Evolutionary conservation across 768 basidiomycete genomes (phyloP).

Genomic region (Ramaria sp.): DNA sequence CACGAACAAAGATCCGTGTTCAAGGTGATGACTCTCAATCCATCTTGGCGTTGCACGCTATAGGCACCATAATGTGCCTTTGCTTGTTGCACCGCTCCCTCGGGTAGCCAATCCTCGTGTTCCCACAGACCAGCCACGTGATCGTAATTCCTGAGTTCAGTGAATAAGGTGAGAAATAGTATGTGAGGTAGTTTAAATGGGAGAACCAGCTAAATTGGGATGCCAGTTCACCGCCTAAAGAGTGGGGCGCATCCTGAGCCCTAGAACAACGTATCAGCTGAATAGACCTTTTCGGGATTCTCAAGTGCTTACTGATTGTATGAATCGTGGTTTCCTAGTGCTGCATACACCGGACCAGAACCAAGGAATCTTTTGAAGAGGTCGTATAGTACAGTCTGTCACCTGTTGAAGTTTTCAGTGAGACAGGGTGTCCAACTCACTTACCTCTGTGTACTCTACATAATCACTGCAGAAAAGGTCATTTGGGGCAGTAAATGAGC

Average conservation of each 20-base stretch:
- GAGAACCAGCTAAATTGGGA: constrained; percentile 38
- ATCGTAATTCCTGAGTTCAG: constrained; percentile 53
- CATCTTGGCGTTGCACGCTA: constrained; percentile 55
- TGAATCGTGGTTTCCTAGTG: constrained; percentile 69
- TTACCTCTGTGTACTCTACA: constrained; percentile 53
- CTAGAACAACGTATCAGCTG: background rate
- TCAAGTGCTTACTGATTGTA: constrained; percentile 42
- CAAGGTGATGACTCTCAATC: constrained; percentile 59
- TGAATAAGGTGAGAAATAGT: background rate
- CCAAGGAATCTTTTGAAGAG: constrained; percentile 52
- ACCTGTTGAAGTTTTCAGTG: background rate
- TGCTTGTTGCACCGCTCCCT: constrained; percentile 43
- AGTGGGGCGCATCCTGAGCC: constrained; percentile 41
- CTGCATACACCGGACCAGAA: constrained; percentile 62
- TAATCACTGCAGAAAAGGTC: constrained; percentile 33
- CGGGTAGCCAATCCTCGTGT: constrained; percentile 57
- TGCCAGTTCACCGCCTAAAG: constrained; percentile 42
- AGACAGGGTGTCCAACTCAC: background rate
- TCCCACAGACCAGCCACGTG: constrained; percentile 64
- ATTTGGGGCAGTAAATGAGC: background rate
- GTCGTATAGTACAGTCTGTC: constrained; percentile 54
- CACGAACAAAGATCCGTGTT: constrained; percentile 63
- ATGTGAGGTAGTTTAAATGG: background rate
- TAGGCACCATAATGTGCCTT: constrained; percentile 64
- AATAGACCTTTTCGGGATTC: background rate